Conservation (phyloP, 805 yeast species). For the Yarrowia hollandica region DNA sequence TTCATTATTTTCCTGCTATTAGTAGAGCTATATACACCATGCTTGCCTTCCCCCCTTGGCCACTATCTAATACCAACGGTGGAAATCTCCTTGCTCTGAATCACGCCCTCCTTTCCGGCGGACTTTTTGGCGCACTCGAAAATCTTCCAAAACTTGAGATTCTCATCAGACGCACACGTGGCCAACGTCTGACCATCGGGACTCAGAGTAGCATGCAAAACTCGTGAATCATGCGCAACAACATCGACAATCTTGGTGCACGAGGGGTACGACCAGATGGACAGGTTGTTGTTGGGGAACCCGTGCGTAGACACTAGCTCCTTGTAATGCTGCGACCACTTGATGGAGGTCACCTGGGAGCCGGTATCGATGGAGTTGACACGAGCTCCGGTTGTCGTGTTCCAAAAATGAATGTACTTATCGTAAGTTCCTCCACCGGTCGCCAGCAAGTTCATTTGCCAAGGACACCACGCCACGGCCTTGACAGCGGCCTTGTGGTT, state of each 20-base stretch:
- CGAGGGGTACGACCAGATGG: constrained; percentile 82
- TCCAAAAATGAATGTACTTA: constrained; percentile 90
- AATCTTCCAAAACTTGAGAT: constrained; percentile 89
- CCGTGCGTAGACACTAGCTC: constrained; percentile 96
- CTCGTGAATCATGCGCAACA: constrained; percentile 87
- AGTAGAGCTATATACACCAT: not conserved
- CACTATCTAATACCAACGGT: constrained; percentile 3
- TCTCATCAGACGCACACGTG: constrained; percentile 95
- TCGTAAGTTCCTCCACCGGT: constrained; percentile 97
- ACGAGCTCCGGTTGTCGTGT: constrained; percentile 84
- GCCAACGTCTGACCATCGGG: constrained; percentile 91
- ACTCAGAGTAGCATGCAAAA: constrained; percentile 76
- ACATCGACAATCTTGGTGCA: constrained; percentile 87
- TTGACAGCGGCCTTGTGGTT: constrained; percentile 93
- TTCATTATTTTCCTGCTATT: no score
- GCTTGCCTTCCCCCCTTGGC: no score
- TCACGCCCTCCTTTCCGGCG: constrained; percentile 39
- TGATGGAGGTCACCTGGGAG: constrained; percentile 88
- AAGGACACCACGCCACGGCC: constrained; percentile 94
- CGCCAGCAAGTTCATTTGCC: constrained; percentile 77
- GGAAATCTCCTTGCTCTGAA: constrained; percentile 46
- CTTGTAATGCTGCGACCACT: constrained; percentile 66
- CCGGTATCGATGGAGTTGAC: constrained; percentile 87
- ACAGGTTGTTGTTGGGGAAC: constrained; percentile 79
- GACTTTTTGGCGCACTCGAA: constrained; percentile 58